A percentile compares a stretch with the other conserved stretches of the same genome.
Evolutionary conservation across 2,329 filamentous ascomycete species (phyloP).

Genomic region (Neofusicoccum cordaticola): DNA sequence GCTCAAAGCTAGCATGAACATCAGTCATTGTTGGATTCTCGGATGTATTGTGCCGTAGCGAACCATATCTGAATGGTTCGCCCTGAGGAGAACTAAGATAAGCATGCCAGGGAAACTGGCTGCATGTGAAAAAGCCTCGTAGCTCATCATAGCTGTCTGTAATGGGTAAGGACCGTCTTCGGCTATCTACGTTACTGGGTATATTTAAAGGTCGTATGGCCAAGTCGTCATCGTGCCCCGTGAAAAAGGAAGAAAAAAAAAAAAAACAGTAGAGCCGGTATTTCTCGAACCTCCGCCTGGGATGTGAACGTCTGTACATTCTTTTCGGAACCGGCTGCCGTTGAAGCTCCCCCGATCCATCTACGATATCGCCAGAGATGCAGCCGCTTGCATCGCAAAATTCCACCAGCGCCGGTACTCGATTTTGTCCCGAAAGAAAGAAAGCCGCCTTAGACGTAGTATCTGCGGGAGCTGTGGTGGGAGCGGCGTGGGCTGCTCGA

Average conservation of each 20-base stretch:
- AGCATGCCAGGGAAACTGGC: not conserved
- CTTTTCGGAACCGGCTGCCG: not conserved
- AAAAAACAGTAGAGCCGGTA: not conserved
- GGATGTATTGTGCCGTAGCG: not conserved
- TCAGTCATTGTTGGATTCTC: not conserved
- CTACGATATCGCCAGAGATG: not conserved
- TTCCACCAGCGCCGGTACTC: not conserved
- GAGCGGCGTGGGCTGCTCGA: conserved; percentile 38
- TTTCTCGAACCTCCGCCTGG: not conserved
- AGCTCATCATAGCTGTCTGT: not conserved
- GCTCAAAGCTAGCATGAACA: not conserved
- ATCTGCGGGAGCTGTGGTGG: conserved; percentile 35
- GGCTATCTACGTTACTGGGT: conserved; percentile 12
- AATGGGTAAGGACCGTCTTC: conserved; percentile 1
- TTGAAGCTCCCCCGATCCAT: not conserved
- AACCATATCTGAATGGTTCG: not conserved
- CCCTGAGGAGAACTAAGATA: not conserved
- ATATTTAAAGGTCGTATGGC: conserved; percentile 9
- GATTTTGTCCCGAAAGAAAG: not conserved
- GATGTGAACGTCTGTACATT: not conserved
- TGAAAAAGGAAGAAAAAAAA: not conserved
- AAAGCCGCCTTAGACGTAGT: conserved; percentile 26
- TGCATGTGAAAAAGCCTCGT: conserved; percentile 1
- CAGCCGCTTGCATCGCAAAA: not conserved
- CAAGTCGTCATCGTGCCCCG: conserved; percentile 2